These are phyloP conservation scores for Paraphoma sp. DNA, from an alignment of 2,329 filamentous ascomycete genomes.

Conservation along the genomic window DNA sequence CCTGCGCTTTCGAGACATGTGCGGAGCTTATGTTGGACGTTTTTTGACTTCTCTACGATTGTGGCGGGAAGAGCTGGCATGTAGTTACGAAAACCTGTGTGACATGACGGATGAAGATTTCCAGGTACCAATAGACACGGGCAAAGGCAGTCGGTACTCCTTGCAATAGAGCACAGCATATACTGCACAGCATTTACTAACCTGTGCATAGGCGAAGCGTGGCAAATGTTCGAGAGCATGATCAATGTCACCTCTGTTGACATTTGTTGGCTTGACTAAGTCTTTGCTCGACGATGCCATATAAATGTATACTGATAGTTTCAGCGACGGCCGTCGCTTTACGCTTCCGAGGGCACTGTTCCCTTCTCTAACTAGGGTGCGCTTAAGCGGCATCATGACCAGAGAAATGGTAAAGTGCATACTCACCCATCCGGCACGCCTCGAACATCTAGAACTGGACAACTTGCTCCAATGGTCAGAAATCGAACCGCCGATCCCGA, in stretches of 20 bases:
- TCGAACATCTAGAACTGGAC: not conserved
- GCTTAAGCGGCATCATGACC: not conserved
- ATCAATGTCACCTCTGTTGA: not conserved
- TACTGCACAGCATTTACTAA: not conserved
- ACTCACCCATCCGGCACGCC: not conserved
- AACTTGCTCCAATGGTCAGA: not conserved
- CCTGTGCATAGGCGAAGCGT: not conserved
- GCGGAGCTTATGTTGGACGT: not conserved
- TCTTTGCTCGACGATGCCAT: not conserved
- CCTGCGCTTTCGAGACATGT: not conserved
- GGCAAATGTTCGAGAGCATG: not conserved
- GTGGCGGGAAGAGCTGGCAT: not conserved
- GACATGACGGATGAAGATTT: not conserved
- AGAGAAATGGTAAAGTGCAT: not conserved
- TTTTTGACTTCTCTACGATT: not conserved
- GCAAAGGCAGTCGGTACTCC: not conserved
- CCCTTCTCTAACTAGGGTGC: not conserved
- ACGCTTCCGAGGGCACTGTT: not conserved
- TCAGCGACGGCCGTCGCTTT: not conserved
- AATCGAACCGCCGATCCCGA: not conserved
- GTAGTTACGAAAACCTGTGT: not conserved
- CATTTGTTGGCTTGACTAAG: not conserved
- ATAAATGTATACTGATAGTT: not conserved
- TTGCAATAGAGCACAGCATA: not conserved
- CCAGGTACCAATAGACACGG: not conserved